phyloP scores from a whole-genome alignment of 1,284 basidiomycete species.

The Austroboletus niveus region DNA sequence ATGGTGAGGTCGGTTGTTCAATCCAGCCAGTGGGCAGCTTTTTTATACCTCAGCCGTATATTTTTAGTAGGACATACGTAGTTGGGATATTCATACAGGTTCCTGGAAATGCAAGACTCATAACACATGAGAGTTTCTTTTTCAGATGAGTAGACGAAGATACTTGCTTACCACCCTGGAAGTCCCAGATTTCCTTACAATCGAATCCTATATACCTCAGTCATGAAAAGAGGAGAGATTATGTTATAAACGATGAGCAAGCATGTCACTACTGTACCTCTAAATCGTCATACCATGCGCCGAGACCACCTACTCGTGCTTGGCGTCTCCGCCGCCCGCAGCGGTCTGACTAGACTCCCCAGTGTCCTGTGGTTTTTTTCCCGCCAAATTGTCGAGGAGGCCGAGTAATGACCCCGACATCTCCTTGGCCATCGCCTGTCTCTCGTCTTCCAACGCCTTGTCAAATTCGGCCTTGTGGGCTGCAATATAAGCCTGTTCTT shows the following conservation, averaged over 20 bases:
- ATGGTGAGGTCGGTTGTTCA: conserved; percentile 48
- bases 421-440: conserved; percentile 69
- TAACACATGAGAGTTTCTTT: no score
- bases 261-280: conserved; percentile 9
- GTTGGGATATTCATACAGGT: no score
- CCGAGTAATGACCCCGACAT: conserved; percentile 49
- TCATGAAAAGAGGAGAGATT: conserved; percentile 14
- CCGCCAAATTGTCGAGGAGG: conserved; percentile 36
- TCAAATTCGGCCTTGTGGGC: conserved; percentile 84
- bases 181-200: no score
- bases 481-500: conserved; percentile 86
- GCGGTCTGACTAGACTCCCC: conserved; percentile 1
- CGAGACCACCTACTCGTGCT: conserved; percentile 1
- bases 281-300: conserved; percentile 1
- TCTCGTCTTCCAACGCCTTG: conserved; percentile 77
- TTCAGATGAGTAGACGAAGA: no score
- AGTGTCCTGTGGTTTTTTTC: conserved; percentile 38
- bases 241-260: conserved; percentile 2
- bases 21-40: conserved; percentile 37
- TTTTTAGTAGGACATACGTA: no score
- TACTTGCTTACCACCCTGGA: no score
- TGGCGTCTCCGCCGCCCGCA: conserved; percentile 12
- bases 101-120: no score
- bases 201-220: background rate
- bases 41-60: background rate